These are phyloP conservation scores for Diddensiella transvaalensis DNA, from an alignment of 805 yeast genomes.

Conservation along the genomic window DNA sequence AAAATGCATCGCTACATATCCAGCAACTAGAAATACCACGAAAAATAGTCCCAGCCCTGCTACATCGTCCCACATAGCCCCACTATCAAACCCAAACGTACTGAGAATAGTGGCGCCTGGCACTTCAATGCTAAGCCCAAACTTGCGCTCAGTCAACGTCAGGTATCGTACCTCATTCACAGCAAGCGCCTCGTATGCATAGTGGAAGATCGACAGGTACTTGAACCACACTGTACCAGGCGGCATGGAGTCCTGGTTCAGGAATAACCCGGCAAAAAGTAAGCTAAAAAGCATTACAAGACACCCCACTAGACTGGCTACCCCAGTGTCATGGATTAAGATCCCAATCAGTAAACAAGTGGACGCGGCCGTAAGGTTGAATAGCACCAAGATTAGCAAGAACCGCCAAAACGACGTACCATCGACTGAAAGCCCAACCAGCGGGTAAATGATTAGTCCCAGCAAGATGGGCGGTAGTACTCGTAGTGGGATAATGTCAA, in stretches of 20 bases:
- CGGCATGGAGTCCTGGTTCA: slow-evolving; percentile 70
- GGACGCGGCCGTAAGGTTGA: slow-evolving; percentile 81
- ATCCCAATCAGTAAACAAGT: slow-evolving; percentile 88
- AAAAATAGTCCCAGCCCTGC: slow-evolving; percentile 56
- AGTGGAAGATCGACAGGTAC: slow-evolving; percentile 87
- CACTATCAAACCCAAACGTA: slow-evolving; percentile 89
- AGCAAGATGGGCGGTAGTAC: slow-evolving; percentile 88
- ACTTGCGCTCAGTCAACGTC: slow-evolving; percentile 80
- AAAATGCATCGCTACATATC: slow-evolving; percentile 69
- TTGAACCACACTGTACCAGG: slow-evolving; percentile 65
- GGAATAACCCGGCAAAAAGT: slow-evolving; percentile 88
- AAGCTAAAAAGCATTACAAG: slow-evolving; percentile 78
- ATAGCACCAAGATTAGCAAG: slow-evolving; percentile 64
- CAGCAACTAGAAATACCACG: slow-evolving; percentile 55
- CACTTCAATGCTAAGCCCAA: slow-evolving; percentile 89
- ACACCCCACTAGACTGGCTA: slow-evolving; percentile 86
- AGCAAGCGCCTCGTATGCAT: slow-evolving; percentile 88
- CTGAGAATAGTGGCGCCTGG: slow-evolving; percentile 97
- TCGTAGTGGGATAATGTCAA: slow-evolving; percentile 90
- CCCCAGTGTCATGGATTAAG: slow-evolving; percentile 80
- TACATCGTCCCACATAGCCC: slow-evolving; percentile 68
- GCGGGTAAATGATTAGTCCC: slow-evolving; percentile 77
- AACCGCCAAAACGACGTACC: slow-evolving; percentile 71
- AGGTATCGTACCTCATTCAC: slow-evolving; percentile 90
- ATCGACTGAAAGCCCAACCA: slow-evolving; percentile 81